Evolutionary conservation across 2,329 filamentous ascomycete genomes (phyloP), one percentile per base, ranked within the genome.

Genomic region (Atkinsonella texensis): DNA sequence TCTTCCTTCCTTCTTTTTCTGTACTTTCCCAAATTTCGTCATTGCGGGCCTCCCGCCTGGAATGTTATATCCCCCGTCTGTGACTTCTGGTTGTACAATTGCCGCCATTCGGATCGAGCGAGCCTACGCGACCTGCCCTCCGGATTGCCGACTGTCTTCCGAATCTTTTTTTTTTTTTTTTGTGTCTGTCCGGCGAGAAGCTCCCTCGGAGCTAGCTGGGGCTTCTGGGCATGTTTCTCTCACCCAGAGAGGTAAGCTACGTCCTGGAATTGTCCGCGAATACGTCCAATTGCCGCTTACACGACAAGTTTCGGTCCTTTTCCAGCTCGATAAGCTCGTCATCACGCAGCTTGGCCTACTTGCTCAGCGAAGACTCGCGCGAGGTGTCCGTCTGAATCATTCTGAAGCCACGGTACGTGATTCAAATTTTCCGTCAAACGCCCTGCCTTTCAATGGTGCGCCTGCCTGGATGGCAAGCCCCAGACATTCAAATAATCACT

Each of bases 261-360:
- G 33, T 13, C 33, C 13, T 23, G 20, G 20, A 23, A 23, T 23
- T 5, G 5, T 23, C 20, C n/a, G 20, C 20, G 20, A 23, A 23
- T 18, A 28, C 20, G 8, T 8, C 15, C 49, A 46, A 11, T 13
- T 23, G 42, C 40, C 38, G 48, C 39, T 45, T 17, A 31, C 33
- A 50, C 39, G 20, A 23, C 5, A 23, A 23, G 20, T 23, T 23
- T 23, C 3, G 20, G 20, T 23, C 20, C 48, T 28, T 18, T 41
- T n/a, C 52, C 52, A 97, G 91, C 78, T 97, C 64, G 91, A 97
- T 76, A 97, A 97, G 81, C 87, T 97, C 70, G 79, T 85, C 66
- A 91, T 95, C 65, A 87, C 89, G 51, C 89, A 96, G 70, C 74
- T 95, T 55, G 91, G 91, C 60, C 78, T 85, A 58, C 78, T 96